A percentile compares a stretch with the other conserved stretches of the same genome.
Evolutionary conservation across 2,329 filamentous ascomycete species (phyloP).

Genomic region (Talaromyces funiculosus): DNA sequence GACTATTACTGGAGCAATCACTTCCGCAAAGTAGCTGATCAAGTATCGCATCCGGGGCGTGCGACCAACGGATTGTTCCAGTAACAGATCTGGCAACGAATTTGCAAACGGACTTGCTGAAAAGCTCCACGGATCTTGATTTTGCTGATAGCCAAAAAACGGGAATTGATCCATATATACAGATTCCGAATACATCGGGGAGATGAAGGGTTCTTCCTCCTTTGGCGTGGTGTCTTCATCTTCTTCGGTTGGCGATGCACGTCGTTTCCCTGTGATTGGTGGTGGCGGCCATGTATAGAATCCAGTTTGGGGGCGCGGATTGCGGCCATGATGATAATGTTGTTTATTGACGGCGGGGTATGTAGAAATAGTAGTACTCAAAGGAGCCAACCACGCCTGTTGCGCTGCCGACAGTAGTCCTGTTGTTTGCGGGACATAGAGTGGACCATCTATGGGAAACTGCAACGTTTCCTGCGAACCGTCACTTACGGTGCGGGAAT

Average conservation of each 20-base stretch:
- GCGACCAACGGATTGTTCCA: constrained; percentile 50
- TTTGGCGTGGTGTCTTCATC: neutral
- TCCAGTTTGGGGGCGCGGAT: neutral
- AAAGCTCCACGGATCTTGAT: constrained; percentile 6
- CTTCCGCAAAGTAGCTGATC: constrained; percentile 89
- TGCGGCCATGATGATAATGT: neutral
- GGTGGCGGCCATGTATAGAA: neutral
- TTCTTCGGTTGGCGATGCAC: neutral
- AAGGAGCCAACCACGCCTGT: neutral
- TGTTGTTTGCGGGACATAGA: neutral
- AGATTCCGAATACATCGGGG: constrained; percentile 3
- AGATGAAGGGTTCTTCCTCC: neutral
- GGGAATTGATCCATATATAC: constrained; percentile 1
- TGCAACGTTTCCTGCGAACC: neutral
- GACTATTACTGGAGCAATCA: constrained; percentile 86
- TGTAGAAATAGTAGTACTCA: neutral
- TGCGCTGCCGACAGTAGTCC: neutral
- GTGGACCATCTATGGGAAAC: neutral
- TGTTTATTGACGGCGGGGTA: neutral
- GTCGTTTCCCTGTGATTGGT: constrained; percentile 5
- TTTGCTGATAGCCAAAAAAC: neutral
- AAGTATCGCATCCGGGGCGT: constrained; percentile 79
- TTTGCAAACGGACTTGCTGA: constrained; percentile 13
- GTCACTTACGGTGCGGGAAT: neutral
- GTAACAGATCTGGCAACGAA: constrained; percentile 32